Evolutionary conservation across 306 rosid species (phyloP).

Genomic region (Dryas octopetala): DNA sequence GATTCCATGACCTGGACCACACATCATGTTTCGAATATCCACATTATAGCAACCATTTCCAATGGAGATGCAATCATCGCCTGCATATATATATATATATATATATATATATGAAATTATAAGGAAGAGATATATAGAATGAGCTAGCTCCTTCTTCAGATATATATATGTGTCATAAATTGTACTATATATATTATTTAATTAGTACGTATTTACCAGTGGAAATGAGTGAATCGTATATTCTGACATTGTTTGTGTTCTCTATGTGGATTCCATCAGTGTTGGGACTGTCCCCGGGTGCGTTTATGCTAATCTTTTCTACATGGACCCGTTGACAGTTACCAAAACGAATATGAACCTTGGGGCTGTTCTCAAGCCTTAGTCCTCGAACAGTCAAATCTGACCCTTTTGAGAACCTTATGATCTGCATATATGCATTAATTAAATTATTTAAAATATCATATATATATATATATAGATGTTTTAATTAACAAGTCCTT

Average conservation of each 20-base stretch:
- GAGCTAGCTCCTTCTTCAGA: neutral
- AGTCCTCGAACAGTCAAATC: constrained; percentile 43
- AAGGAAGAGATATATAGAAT: neutral
- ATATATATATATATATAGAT: too few species aligned
- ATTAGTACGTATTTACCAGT: constrained; percentile 23
- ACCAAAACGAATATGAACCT: constrained; percentile 48
- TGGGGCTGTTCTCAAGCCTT: constrained; percentile 46
- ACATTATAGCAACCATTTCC: constrained; percentile 54
- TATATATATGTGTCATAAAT: too few species aligned
- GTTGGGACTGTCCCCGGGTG: constrained; percentile 50
- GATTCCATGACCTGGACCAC: constrained; percentile 68
- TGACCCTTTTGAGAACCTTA: constrained; percentile 49
- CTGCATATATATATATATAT: constrained; percentile 16
- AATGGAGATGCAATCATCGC: constrained; percentile 61
- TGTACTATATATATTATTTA: too few species aligned
- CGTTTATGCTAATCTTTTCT: constrained; percentile 37
- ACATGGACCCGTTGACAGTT: constrained; percentile 41
- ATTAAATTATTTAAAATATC: too few species aligned
- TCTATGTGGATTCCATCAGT: constrained; percentile 66
- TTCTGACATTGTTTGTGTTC: constrained; percentile 39
- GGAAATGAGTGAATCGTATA: constrained; percentile 42
- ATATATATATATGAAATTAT: neutral
- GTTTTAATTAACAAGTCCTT: too few species aligned
- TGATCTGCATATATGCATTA: constrained; percentile 32
- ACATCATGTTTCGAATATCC: constrained; percentile 47